These are phyloP conservation scores for Gliomastix tumulicola DNA, from an alignment of 2,329 filamentous ascomycete genomes.

Conservation along the genomic window DNA sequence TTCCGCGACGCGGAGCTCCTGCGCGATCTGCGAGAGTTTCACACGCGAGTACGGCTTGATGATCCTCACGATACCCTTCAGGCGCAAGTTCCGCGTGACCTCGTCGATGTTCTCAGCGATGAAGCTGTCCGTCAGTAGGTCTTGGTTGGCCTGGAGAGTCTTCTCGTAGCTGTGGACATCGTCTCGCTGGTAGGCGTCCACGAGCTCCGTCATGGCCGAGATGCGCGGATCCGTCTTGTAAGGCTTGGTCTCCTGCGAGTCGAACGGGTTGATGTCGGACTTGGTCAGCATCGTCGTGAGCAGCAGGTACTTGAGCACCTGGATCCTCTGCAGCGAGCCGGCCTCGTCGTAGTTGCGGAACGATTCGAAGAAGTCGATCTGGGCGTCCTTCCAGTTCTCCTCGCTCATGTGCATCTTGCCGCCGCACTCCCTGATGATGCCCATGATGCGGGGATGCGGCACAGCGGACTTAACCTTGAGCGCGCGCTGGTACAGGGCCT, in stretches of 20 bases:
- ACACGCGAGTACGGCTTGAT: constrained; percentile 94
- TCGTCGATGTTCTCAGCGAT: constrained; percentile 99
- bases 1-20: constrained; percentile 77
- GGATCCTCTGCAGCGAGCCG: constrained; percentile 89
- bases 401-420: constrained; percentile 99
- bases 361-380: constrained; percentile 97
- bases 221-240: constrained; percentile 96
- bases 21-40: constrained; percentile 79
- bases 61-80: constrained; percentile 86
- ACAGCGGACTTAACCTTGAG: constrained; percentile 93
- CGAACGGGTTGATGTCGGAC: constrained; percentile 96
- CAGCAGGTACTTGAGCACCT: constrained; percentile 94
- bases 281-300: constrained; percentile 98
- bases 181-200: constrained; percentile 92
- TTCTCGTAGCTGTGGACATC: constrained; percentile 89
- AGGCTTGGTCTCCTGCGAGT: constrained; percentile 97
- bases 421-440: constrained; percentile 95
- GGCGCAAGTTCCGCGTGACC: constrained; percentile 96
- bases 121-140: constrained; percentile 85
- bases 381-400: constrained; percentile 97
- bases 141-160: constrained; percentile 79
- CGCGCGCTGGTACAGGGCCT: constrained; percentile 84
- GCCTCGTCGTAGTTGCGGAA: constrained; percentile 99
- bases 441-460: constrained; percentile 98
- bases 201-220: constrained; percentile 92